These are phyloP conservation scores for Polyporus tsugae DNA, from an alignment of 1,284 basidiomycete genomes.

Conservation along the genomic window DNA sequence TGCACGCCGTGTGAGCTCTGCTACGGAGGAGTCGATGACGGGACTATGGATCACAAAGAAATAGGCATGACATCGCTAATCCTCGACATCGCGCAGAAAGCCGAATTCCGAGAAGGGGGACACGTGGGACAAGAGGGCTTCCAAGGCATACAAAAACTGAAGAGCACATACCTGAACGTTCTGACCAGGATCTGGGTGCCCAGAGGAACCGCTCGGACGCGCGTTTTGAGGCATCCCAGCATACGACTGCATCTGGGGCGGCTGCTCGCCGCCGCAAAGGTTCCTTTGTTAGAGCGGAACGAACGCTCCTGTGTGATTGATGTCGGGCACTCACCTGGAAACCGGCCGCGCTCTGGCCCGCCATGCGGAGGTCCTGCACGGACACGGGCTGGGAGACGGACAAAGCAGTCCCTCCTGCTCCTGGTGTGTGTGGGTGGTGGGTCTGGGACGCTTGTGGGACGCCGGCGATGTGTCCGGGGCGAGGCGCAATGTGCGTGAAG, in stretches of 20 bases:
- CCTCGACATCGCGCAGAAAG: too few relatives aligned
- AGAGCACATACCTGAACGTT: slow-evolving; percentile 5
- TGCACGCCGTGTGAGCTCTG: too few relatives aligned
- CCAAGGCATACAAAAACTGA: too few relatives aligned
- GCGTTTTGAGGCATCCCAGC: neutral
- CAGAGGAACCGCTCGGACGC: neutral
- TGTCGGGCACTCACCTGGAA: neutral
- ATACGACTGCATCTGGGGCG: neutral
- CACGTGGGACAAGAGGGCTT: too few relatives aligned
- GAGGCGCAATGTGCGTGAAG: neutral
- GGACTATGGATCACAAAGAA: too few relatives aligned
- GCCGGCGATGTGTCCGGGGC: neutral
- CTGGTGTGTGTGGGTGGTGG: neutral
- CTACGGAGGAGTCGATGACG: too few relatives aligned
- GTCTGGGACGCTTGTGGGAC: neutral
- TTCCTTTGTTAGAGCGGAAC: slow-evolving; percentile 6
- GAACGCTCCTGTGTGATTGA: neutral
- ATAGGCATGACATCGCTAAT: too few relatives aligned
- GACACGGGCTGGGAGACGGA: neutral
- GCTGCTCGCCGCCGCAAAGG: neutral
- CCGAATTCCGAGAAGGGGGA: too few relatives aligned
- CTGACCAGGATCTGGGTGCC: slow-evolving; percentile 1
- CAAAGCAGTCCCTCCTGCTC: neutral
- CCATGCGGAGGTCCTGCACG: neutral
- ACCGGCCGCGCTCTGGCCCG: neutral